These are phyloP conservation scores for Poa pratensis DNA, from an alignment of 176 grass and related monocot species.

Conservation along the genomic window DNA sequence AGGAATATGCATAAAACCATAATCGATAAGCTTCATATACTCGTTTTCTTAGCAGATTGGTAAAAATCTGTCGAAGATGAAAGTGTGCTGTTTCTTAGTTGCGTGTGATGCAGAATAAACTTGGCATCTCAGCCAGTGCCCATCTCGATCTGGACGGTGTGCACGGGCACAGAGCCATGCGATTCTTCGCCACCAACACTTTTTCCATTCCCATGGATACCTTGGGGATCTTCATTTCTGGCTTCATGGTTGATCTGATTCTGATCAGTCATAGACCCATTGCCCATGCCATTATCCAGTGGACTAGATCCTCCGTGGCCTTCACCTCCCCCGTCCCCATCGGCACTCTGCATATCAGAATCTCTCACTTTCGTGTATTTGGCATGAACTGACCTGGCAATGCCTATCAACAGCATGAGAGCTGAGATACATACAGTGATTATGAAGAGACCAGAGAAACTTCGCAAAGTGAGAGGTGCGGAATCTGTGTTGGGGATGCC, in stretches of 20 bases:
- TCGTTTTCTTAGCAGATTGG: not conserved
- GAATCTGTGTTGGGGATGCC: conserved; percentile 16
- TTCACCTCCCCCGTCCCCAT: not conserved
- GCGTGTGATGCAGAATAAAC: not conserved
- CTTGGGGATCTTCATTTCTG: not conserved
- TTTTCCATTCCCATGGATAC: not conserved
- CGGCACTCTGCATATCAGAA: not conserved
- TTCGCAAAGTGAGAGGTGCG: conserved; percentile 40
- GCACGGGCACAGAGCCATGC: not conserved
- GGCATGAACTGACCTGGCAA: conserved; percentile 1
- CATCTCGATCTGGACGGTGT: conserved; percentile 10
- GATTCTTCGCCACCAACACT: not conserved
- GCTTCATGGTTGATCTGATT: conserved; percentile 3
- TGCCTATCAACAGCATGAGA: conserved; percentile 38
- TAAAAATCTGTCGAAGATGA: not conserved
- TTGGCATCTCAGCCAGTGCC: conserved; percentile 2
- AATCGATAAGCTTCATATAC: not conserved
- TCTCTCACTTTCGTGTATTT: conserved; percentile 24
- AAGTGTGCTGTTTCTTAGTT: not conserved
- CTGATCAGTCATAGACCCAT: not conserved
- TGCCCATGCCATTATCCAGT: not conserved
- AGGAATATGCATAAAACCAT: not conserved
- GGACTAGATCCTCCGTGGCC: not conserved
- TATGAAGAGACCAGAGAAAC: conserved; percentile 64
- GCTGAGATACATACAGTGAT: conserved; percentile 42